A percentile compares a stretch with the other conserved stretches of the same genome.
Evolutionary conservation across 2,329 filamentous ascomycete genomes (phyloP).

Genomic region (Davidsoniella virescens): DNA sequence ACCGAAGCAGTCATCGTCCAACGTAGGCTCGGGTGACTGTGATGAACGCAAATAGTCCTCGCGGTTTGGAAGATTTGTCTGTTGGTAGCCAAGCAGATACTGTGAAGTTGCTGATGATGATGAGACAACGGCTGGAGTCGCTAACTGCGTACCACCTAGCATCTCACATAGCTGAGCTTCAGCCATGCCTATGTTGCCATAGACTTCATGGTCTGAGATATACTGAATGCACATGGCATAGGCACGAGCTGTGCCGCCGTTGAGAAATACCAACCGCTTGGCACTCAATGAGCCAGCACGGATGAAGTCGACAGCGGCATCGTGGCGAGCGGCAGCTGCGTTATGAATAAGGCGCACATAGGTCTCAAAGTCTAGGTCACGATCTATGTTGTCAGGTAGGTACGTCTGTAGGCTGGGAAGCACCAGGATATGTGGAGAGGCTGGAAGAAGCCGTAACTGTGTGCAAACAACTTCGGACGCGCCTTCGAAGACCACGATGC

Average conservation of each 20-base stretch:
- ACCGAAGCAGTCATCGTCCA: constrained; percentile 11
- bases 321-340: constrained; percentile 29
- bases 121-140: constrained; percentile 4
- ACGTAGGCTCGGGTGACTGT: constrained; percentile 3
- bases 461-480: constrained; percentile 37
- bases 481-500: constrained; percentile 45
- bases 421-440: constrained; percentile 40
- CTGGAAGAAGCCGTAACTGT: constrained; percentile 43
- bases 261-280: constrained; percentile 42
- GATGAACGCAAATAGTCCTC: neutral
- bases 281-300: constrained; percentile 26
- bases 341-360: constrained; percentile 35
- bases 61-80: neutral
- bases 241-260: constrained; percentile 40
- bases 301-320: constrained; percentile 36
- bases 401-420: constrained; percentile 37
- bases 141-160: neutral
- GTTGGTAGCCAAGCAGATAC: neutral
- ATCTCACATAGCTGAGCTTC: constrained; percentile 6
- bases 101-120: constrained; percentile 2
- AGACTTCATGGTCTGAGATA: constrained; percentile 27
- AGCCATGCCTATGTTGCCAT: neutral
- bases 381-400: constrained; percentile 20
- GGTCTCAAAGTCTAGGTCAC: constrained; percentile 19
- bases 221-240: constrained; percentile 36